Percentiles rank a stretch among this genome's conserved stretches.
Conservation (phyloP, 768 basidiomycete species). For the Hypholoma sublateritium region DNA sequence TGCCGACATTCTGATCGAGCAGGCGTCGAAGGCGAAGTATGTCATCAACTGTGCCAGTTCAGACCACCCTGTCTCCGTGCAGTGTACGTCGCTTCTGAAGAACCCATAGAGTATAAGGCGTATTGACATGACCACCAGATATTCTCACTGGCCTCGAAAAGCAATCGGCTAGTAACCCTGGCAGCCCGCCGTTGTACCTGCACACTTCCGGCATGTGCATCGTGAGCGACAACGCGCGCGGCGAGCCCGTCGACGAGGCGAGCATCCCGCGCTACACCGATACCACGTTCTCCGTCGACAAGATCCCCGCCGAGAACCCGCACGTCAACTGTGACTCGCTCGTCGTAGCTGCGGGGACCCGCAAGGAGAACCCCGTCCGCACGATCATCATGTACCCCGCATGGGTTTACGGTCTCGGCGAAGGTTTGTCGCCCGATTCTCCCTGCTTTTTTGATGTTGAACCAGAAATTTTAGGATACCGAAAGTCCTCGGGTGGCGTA, state of each 20-base stretch:
- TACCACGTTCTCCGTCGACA: slow-evolving; percentile 31
- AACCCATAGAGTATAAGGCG: neutral
- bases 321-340: slow-evolving; percentile 23
- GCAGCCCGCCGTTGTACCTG: slow-evolving; percentile 40
- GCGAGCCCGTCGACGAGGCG: slow-evolving; percentile 30
- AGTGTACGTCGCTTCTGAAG: slow-evolving; percentile 20
- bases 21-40: slow-evolving; percentile 34
- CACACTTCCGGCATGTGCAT: slow-evolving; percentile 44
- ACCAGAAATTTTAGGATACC: slow-evolving; percentile 27
- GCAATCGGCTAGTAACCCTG: slow-evolving; percentile 32
- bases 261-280: slow-evolving; percentile 36
- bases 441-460: neutral
- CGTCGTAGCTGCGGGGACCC: slow-evolving; percentile 40
- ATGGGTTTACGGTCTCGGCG: slow-evolving; percentile 43
- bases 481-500: slow-evolving; percentile 36
- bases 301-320: slow-evolving; percentile 20
- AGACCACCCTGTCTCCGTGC: slow-evolving; percentile 34
- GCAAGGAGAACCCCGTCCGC: slow-evolving; percentile 38
- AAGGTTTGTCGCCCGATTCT: slow-evolving; percentile 26
- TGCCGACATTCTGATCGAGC: slow-evolving; percentile 30
- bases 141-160: slow-evolving; percentile 38
- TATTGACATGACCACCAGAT: slow-evolving; percentile 20
- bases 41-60: slow-evolving; percentile 42
- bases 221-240: slow-evolving; percentile 37
- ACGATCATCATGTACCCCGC: slow-evolving; percentile 43